Base-by-base conservation (phyloP, 257 asterid species). In the Echites panduratus region DNA sequence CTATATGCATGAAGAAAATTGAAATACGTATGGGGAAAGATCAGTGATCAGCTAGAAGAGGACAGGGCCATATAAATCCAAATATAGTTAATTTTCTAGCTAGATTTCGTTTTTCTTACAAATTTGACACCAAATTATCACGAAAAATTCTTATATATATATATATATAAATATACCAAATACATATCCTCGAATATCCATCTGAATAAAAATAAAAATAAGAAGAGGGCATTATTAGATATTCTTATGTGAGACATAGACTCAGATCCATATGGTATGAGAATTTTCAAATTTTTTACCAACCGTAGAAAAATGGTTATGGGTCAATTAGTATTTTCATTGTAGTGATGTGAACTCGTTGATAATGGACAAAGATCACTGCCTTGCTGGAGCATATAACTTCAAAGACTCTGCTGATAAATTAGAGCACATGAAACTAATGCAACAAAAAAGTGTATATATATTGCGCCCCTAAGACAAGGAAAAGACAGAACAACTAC, bases 21-120 rank as follows among this genome's bases (percentile, higher is more conserved):
- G 38, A 32, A 62, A 62, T 32, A 61, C 68, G 7, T 35, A 62
- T 32, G 68, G 68, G 68, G 68, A 2, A 62, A 62, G 7, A 62
- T 62, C 45, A 32, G 26, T 32, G 68, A 35, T 20, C 26, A 32
- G 45, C n/a, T 16, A 32, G 68, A 62, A 14, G 44, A 62, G 38
- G 38, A 32, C 38, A 1, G 38, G 38, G 38, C 38, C 38, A 32
- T n/a, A n/a, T n/a, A n/a, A n/a, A n/a, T n/a, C n/a, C n/a, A n/a
- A n/a, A n/a, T n/a, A n/a, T n/a, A n/a, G n/a, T n/a, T n/a, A n/a
- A n/a, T n/a, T n/a, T n/a, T n/a, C n/a, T n/a, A n/a, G n/a, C n/a
- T n/a, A n/a, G n/a, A n/a, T n/a, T n/a, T n/a, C n/a, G n/a, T n/a
- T n/a, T n/a, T n/a, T n/a, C n/a, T n/a, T n/a, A n/a, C n/a, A n/a